These are phyloP conservation scores for Chlamydomonas sp. DNA, from an alignment of 139 green algal species.

Conservation along the genomic window DNA sequence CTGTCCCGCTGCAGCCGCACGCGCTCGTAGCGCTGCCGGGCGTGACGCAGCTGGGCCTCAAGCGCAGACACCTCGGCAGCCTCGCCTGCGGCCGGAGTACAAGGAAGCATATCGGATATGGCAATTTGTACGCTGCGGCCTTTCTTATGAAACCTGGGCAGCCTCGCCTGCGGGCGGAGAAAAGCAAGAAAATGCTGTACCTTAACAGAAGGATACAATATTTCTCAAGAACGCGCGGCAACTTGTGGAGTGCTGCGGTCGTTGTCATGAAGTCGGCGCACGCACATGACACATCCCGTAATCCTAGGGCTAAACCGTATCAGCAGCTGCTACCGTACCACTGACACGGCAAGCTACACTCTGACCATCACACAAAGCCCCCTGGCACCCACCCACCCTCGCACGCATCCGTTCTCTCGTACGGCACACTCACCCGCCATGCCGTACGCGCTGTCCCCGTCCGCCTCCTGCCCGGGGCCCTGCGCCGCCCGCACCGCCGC, in stretches of 20 bases:
- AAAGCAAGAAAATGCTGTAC: not conserved
- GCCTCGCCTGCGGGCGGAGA: slow-evolving; percentile 9
- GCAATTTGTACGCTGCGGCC: no score
- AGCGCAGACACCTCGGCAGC: slow-evolving; percentile 13
- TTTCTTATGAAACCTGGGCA: not conserved
- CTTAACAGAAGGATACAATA: no score
- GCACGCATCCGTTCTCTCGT: not conserved
- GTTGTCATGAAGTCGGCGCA: no score
- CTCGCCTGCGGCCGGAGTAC: not conserved
- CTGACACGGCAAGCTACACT: no score
- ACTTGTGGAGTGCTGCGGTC: no score
- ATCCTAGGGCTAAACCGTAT: no score
- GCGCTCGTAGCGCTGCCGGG: slow-evolving; percentile 33
- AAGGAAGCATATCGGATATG: not conserved
- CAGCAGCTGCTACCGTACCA: no score
- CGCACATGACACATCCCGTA: no score
- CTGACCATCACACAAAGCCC: no score
- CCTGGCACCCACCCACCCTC: not conserved
- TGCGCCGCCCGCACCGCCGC: slow-evolving; percentile 18
- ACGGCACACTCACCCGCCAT: slow-evolving; percentile 18
- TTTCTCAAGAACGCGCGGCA: no score
- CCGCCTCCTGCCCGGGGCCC: not conserved
- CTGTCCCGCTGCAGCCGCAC: slow-evolving; percentile 29
- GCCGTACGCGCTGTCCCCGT: slow-evolving; percentile 30
- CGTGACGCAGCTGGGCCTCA: slow-evolving; percentile 29